phyloP scores from a whole-genome alignment of 257 asterid genomes.

The Nicotiana sylvestris region DNA sequence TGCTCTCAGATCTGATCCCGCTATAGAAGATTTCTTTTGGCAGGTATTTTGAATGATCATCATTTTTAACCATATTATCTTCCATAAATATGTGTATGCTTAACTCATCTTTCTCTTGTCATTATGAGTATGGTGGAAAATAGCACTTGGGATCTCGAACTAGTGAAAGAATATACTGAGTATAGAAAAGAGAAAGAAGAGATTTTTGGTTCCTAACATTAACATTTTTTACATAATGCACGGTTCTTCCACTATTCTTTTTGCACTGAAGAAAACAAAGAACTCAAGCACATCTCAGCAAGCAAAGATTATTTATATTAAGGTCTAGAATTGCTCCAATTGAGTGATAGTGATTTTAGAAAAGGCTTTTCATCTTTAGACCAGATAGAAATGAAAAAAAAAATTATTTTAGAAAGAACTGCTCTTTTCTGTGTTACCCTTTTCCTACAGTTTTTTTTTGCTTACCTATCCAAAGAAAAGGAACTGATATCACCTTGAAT shows the following conservation, averaged over 20 bases:
- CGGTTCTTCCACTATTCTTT: neutral
- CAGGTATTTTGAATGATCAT: conserved; percentile 40
- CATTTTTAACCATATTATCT: conserved; percentile 14
- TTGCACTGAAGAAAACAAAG: neutral
- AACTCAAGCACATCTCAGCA: neutral
- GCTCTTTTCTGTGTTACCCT: neutral
- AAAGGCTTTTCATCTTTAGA: no score
- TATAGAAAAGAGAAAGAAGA: neutral
- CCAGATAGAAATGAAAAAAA: no score
- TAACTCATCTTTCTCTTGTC: neutral
- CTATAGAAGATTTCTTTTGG: conserved; percentile 97
- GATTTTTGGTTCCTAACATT: neutral
- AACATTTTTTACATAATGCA: neutral
- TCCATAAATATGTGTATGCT: conserved; percentile 8
- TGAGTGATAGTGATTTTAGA: neutral
- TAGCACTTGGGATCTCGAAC: neutral
- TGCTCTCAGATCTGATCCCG: conserved; percentile 66
- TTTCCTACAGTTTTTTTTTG: neutral
- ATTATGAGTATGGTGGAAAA: neutral
- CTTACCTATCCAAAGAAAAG: neutral
- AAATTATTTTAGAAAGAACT: no score
- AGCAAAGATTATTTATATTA: neutral
- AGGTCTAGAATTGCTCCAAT: neutral
- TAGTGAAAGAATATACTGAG: neutral
- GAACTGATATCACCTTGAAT: neutral